Base-by-base conservation (phyloP, 768 basidiomycete species). In the Kwoniella europaea region DNA sequence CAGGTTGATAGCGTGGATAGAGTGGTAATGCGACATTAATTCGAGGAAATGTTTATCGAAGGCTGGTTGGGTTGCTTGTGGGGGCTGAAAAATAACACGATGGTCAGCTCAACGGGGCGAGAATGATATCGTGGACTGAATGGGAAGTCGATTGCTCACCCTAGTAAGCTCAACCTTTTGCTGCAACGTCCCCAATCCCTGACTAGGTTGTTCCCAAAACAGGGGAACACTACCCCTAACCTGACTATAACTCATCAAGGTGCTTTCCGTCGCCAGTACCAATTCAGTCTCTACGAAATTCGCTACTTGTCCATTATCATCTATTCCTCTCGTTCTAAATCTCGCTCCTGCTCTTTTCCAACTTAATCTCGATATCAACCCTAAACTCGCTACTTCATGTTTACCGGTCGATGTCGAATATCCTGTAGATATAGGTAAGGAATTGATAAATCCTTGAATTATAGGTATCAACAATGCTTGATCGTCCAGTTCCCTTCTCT, bases 271-370 rank as follows among this genome's bases (percentile, higher is more conserved):
- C 73, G 91, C 91, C 80, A 98, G 88, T 35, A 97, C 86, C 0
- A 92, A 91, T 84, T 98, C 96, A 6, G 94, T 96, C 92, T 99
- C 97, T 7, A 98, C 94, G 79, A 98, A 94, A 84, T 98, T 98
- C 0, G 94, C 95, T 3, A 94, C 95, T 79, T 92, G 88, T 5
- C 94, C 93, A 69, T 92, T 90, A 72, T 95, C 95, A 79, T 98
- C 95, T 10, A 98, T 92, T 1, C 96, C 96, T 68, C 96, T 88
- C 13, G 94, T 94, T 82, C 97, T 98, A 86, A 98, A 99, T 50
- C 97, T 89, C 20, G 97, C 98, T 3, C 97, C 97, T 27, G 97
- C 95, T 74, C 96, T 88, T 84, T 93, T 95, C 90, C 92, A 95
- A 10, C 94, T 91, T 4, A 98, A 87, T 52, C 97, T 87, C 13